Evolutionary conservation across 306 rosid genomes (phyloP), one percentile per base, ranked within the genome.

Genomic region (Castanea mollissima): DNA sequence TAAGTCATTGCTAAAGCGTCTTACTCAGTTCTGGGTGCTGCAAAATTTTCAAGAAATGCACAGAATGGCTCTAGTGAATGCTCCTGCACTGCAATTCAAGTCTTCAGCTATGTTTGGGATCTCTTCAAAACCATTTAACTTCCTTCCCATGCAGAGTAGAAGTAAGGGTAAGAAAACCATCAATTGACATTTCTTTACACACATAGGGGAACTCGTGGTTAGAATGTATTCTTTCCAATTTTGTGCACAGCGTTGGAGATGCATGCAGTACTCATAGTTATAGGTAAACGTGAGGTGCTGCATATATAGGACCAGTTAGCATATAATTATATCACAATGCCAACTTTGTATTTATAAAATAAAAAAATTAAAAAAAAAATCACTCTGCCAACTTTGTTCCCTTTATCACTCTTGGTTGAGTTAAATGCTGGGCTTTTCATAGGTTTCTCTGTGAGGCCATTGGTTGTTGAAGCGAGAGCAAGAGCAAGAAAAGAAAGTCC

Each of bases 401-500:
- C 65, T 75, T 9, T 41, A 54, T 31, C 11, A 23, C 25, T 67
- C 23, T 67, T 67, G 72, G 49, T 34, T 32, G 21, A 67, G 6
- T 67, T 9, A 19, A 34, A 18, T 55, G 34, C 46, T 63, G 77
- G 19, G 6, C 78, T 78, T 85, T 71, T 19, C 57, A 64, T 80
- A 92, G 99, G 71, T 85, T 81, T 83, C 23, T 31, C 69, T 44
- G 74, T 27, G 88, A 89, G 74, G 79, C 87, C 89, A 32, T 35
- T 90, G 14, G 86, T 84, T 56, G 67, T 89, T 60, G 80, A 87
- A 81, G 95, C 91, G 35, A 90, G 94, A 75, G 92, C 82, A 73
- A 87, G 95, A 72, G 75, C 89, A 23, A 88, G 88, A 83, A 86
- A 32, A 60, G 97, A 92, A 83, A 92, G 84, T 79, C 81, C 90